Conservation (phyloP, 352 stramenopile genomes). For the Phytopythium montanum region DNA sequence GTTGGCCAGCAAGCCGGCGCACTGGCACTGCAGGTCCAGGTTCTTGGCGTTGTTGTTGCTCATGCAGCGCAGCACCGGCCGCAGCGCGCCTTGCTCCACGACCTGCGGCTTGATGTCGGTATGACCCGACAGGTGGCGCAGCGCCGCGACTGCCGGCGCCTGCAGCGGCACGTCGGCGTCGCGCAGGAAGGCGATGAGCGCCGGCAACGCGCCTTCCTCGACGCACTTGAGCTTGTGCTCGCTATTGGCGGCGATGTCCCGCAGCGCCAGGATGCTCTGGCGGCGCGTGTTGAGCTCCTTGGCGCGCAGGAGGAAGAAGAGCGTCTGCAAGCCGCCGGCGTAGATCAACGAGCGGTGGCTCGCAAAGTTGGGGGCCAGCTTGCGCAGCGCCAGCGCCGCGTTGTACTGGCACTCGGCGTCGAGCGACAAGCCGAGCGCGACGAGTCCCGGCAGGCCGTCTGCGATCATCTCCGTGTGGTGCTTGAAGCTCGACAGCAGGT, state of each 20-base stretch:
- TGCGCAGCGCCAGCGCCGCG: constrained; percentile 91
- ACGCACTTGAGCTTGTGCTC: constrained; percentile 87
- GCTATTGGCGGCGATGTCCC: constrained; percentile 87
- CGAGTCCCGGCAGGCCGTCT: constrained; percentile 87
- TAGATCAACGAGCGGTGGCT: constrained; percentile 88
- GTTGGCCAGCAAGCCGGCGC: constrained; percentile 92
- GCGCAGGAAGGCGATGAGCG: constrained; percentile 86
- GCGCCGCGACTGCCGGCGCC: constrained; percentile 82
- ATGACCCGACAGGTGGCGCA: constrained; percentile 90
- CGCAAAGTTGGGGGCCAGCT: constrained; percentile 90
- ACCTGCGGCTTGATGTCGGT: constrained; percentile 86
- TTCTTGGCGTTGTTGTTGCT: constrained; percentile 61
- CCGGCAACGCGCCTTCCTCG: constrained; percentile 83
- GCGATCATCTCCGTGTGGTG: constrained; percentile 91
- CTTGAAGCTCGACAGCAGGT: constrained; percentile 92
- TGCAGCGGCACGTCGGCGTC: constrained; percentile 89
- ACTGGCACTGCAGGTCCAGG: constrained; percentile 92
- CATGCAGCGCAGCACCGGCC: constrained; percentile 87
- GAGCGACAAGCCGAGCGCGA: constrained; percentile 86
- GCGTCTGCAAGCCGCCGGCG: constrained; percentile 85
- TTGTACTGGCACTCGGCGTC: constrained; percentile 96
- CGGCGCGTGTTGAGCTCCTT: constrained; percentile 92
- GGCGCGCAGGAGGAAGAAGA: constrained; percentile 90
- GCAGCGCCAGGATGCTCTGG: constrained; percentile 86
- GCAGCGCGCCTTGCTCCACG: constrained; percentile 75